phyloP scores from a whole-genome alignment of 2,329 filamentous ascomycete genomes.

The Aspergillus niger region DNA sequence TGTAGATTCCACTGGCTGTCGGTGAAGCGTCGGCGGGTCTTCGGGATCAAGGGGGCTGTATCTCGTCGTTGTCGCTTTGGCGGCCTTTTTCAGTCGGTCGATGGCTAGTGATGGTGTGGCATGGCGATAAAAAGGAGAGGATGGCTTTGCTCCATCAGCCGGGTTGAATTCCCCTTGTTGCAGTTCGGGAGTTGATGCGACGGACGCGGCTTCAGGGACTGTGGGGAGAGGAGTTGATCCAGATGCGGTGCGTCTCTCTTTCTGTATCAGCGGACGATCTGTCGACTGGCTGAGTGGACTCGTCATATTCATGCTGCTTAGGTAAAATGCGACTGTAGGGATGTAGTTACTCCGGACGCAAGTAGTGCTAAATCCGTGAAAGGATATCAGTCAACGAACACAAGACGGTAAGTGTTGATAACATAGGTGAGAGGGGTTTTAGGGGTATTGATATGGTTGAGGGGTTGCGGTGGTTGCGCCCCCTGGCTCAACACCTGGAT shows the following conservation, averaged over 20 bases:
- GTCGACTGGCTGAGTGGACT: neutral
- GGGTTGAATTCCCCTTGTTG: conserved; percentile 40
- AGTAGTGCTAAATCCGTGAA: neutral
- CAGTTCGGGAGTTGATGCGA: neutral
- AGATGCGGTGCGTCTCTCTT: neutral
- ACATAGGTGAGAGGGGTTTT: neutral
- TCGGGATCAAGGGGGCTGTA: neutral
- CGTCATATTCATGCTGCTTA: neutral
- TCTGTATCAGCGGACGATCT: neutral
- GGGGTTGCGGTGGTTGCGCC: neutral
- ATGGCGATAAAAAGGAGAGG: conserved; percentile 49
- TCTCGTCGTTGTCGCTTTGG: neutral
- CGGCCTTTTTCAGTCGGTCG: conserved; percentile 25
- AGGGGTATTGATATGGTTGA: neutral
- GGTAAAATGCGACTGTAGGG: neutral
- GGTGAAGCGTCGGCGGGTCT: conserved; percentile 7
- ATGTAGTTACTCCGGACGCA: neutral
- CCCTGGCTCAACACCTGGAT: neutral
- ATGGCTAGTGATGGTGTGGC: conserved; percentile 33
- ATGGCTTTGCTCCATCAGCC: conserved; percentile 42
- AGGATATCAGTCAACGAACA: neutral
- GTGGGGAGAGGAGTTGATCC: neutral
- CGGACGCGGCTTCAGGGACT: conserved; percentile 6
- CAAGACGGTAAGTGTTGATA: neutral
- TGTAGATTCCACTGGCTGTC: conserved; percentile 15